phyloP scores from a whole-genome alignment of 345 rosid species.

The Salix exigua region DNA sequence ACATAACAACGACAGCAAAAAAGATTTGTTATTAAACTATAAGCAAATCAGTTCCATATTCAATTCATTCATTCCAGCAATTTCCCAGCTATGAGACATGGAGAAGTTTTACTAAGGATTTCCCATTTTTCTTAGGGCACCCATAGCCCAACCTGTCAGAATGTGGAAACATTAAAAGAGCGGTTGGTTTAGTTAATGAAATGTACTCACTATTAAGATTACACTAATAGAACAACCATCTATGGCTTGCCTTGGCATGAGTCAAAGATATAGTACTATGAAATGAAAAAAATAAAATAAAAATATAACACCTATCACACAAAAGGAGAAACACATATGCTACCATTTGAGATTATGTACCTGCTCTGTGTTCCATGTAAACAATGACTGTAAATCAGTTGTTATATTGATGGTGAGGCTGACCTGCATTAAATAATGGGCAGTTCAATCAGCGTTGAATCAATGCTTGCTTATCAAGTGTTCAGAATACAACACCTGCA shows the following conservation, averaged over 20 bases:
- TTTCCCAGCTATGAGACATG: not conserved
- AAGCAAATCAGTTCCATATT: not conserved
- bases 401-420: slow-evolving; percentile 82
- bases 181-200: not conserved
- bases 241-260: not conserved
- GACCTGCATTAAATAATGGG: slow-evolving; percentile 47
- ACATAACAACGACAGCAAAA: not conserved
- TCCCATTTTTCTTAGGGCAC: slow-evolving; percentile 1
- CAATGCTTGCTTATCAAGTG: not conserved
- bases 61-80: not conserved
- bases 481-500: not conserved
- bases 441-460: slow-evolving; percentile 1
- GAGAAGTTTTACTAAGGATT: not conserved
- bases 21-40: not conserved
- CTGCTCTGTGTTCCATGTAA: slow-evolving; percentile 99
- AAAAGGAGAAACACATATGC: not conserved
- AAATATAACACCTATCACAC: not conserved
- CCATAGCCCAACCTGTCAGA: not conserved
- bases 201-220: not conserved
- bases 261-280: not conserved
- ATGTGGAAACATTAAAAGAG: not conserved
- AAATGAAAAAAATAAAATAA: not conserved
- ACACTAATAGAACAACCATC: not conserved
- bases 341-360: slow-evolving; percentile 29
- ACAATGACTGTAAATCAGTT: slow-evolving; percentile 79